Percentiles rank a stretch among this genome's conserved stretches.
These are phyloP conservation scores for Piper betle DNA, from an alignment of 164 flowering plant genomes.

Conservation along the genomic window DNA sequence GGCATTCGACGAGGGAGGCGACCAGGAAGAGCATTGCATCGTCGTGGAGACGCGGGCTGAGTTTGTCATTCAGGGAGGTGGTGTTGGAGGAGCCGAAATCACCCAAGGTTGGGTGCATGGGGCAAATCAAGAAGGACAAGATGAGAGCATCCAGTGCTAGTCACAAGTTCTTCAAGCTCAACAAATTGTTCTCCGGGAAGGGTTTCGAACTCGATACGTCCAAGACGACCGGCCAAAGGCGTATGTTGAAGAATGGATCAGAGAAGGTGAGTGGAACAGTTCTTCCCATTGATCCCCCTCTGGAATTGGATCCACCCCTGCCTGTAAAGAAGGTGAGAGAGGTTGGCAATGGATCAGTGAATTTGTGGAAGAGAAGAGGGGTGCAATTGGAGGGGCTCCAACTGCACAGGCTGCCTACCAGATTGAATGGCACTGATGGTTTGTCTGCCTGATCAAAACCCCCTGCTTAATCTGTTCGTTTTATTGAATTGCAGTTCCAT, in stretches of 20 bases:
- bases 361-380: conserved; percentile 20
- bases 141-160: background rate
- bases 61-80: background rate
- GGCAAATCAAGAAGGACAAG: conserved; percentile 15
- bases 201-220: background rate
- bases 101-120: conserved; percentile 22
- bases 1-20: background rate
- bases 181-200: conserved; percentile 15
- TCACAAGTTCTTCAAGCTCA: conserved; percentile 13
- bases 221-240: background rate
- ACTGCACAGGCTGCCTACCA: conserved; percentile 1
- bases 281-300: background rate
- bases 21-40: background rate
- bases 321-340: conserved; percentile 8
- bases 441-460: background rate
- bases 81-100: conserved; percentile 9
- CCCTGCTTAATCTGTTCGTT: no score
- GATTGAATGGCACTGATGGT: background rate
- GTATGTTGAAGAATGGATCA: no score
- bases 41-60: background rate
- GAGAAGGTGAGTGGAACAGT: background rate
- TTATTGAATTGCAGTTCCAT: no score
- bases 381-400: conserved; percentile 12
- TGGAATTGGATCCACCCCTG: conserved; percentile 19
- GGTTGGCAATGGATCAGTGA: background rate